Evolutionary conservation across 225 moss, liverwort and hornwort species (phyloP).

Genomic region (Rhytidiadelphus loreus): DNA sequence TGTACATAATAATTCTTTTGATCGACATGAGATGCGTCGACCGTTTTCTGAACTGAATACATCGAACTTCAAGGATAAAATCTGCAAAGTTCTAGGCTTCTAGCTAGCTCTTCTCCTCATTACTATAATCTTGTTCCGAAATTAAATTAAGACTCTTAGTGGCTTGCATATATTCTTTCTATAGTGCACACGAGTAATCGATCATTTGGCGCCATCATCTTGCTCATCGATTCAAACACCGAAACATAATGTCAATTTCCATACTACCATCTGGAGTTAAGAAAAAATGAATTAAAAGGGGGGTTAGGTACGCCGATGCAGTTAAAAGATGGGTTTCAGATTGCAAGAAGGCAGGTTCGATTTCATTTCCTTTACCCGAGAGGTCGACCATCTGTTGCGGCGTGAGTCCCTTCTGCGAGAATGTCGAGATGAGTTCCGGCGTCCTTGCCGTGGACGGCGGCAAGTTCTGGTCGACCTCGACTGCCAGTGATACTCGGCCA

Average conservation of each 20-base stretch:
- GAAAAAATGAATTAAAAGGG: not conserved
- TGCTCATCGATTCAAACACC: too few relatives aligned
- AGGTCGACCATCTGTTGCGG: constrained; percentile 24
- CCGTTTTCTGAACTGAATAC: not conserved
- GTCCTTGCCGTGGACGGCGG: not conserved
- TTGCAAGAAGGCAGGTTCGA: not conserved
- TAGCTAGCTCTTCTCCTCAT: not conserved
- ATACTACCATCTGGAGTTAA: too few relatives aligned
- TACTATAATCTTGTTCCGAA: not conserved
- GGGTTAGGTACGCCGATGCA: not conserved
- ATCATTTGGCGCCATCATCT: not conserved
- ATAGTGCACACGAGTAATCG: not conserved
- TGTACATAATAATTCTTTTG: not conserved
- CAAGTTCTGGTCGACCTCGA: constrained; percentile 1
- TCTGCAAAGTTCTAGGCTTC: not conserved
- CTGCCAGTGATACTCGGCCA: not conserved
- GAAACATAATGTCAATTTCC: not conserved
- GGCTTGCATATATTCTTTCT: not conserved
- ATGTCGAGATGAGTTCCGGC: not conserved
- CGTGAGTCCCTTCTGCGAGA: constrained; percentile 9
- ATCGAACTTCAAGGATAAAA: not conserved
- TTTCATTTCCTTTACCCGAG: not conserved
- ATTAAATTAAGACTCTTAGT: not conserved
- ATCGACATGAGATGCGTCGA: not conserved
- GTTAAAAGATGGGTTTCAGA: too few relatives aligned